Conservation (phyloP, 352 stramenopile species). For the Thalassiosira hispida region DNA sequence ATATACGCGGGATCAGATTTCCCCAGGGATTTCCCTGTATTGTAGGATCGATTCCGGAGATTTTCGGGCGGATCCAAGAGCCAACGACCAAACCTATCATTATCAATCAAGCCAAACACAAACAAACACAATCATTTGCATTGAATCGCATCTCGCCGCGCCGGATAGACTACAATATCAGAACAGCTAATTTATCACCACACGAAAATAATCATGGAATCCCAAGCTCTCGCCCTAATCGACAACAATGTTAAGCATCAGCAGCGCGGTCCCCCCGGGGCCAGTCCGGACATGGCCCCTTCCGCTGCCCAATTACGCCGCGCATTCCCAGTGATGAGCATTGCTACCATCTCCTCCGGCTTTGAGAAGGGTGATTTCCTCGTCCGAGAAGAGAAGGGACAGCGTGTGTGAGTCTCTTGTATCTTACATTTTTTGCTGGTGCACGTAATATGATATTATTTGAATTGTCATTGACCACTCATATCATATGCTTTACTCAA, state of each 20-base stretch:
- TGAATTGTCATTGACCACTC: background rate
- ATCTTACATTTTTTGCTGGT: background rate
- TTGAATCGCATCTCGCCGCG: background rate
- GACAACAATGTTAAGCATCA: slow-evolving; percentile 33
- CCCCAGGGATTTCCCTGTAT: too few relatives aligned
- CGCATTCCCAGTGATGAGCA: slow-evolving; percentile 61
- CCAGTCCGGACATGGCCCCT: slow-evolving; percentile 24
- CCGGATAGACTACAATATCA: too few relatives aligned
- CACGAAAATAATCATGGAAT: slow-evolving; percentile 28
- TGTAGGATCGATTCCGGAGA: too few relatives aligned
- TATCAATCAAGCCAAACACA: too few relatives aligned
- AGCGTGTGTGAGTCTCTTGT: slow-evolving; percentile 51
- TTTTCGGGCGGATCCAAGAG: too few relatives aligned
- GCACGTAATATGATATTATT: background rate
- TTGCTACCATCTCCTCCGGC: slow-evolving; percentile 80
- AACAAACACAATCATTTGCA: background rate
- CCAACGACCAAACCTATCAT: too few relatives aligned
- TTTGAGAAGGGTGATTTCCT: slow-evolving; percentile 85
- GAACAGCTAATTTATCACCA: background rate
- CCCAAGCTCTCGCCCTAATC: slow-evolving; percentile 41
- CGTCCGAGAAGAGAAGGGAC: slow-evolving; percentile 80
- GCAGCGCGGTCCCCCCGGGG: slow-evolving; percentile 11
- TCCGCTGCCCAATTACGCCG: slow-evolving; percentile 19
- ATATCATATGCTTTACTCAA: background rate
- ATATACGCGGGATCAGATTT: too few relatives aligned